Evolutionary conservation across 140 eudicot genomes (phyloP).

Genomic region (Erigeron philadelphicus): DNA sequence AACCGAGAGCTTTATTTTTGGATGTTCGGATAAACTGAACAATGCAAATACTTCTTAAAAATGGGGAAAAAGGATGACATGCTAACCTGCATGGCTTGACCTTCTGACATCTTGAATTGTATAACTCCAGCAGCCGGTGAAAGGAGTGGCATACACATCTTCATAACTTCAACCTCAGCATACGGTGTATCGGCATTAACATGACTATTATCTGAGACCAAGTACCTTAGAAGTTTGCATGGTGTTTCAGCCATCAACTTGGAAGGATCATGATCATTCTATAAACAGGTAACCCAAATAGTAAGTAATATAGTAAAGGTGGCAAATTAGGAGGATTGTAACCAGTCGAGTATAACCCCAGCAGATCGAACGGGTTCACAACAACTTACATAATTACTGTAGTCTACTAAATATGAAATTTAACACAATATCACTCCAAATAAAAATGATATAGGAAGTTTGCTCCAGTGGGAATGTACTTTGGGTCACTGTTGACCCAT

Average conservation of each 20-base stretch:
- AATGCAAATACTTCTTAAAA: no score
- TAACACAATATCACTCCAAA: no score
- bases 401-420: no score
- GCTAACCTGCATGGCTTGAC: conserved; percentile 99
- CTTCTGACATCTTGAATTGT: conserved; percentile 83
- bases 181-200: conserved; percentile 91
- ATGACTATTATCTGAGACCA: conserved; percentile 74
- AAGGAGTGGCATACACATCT: conserved; percentile 99
- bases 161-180: conserved; percentile 99
- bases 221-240: conserved; percentile 85
- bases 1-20: no score
- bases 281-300: conserved; percentile 17
- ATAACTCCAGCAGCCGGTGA: conserved; percentile 92
- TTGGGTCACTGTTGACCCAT: no score
- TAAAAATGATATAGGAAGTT: no score
- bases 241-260: conserved; percentile 94
- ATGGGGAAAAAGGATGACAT: background rate
- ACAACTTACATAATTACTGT: no score
- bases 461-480: no score
- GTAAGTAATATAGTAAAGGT: background rate
- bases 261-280: conserved; percentile 99
- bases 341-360: no score
- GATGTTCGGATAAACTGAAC: no score
- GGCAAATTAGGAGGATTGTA: no score
- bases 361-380: no score